Evolutionary conservation across 106 monocot genomes (phyloP).

Genomic region (Dioscorea alata): DNA sequence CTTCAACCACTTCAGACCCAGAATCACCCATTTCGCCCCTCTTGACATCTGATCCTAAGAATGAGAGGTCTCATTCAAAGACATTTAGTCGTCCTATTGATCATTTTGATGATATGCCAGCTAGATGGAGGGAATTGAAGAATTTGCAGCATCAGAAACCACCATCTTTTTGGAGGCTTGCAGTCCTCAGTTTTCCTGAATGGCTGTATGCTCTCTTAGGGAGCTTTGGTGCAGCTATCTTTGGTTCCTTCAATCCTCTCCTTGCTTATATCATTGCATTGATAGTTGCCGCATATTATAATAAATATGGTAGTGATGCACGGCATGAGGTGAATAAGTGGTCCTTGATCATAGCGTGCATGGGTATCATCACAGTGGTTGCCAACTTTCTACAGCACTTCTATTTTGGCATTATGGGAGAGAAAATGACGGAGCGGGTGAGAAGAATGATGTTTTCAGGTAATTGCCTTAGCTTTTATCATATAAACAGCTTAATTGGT

Average conservation of each 20-base stretch:
- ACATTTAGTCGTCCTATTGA: conserved; percentile 72
- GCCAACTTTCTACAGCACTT: conserved; percentile 99
- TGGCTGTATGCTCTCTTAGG: conserved; percentile 99
- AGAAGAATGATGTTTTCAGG: conserved; percentile 99
- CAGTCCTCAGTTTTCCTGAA: conserved; percentile 83
- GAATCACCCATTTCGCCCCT: conserved; percentile 97
- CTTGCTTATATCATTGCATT: conserved; percentile 85
- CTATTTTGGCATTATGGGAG: conserved; percentile 99
- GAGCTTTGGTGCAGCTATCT: conserved; percentile 88
- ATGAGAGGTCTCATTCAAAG: conserved; percentile 93
- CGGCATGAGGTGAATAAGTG: conserved; percentile 85
- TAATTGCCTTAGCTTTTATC: conserved; percentile 10
- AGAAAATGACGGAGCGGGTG: conserved; percentile 98
- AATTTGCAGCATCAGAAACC: conserved; percentile 35
- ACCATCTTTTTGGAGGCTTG: conserved; percentile 95
- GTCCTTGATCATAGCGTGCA: conserved; percentile 88
- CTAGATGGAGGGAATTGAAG: conserved; percentile 27
- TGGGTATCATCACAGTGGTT: conserved; percentile 91
- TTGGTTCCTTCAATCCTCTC: conserved; percentile 97
- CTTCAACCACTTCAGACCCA: conserved; percentile 75
- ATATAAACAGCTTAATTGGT: no score
- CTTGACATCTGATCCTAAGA: conserved; percentile 92
- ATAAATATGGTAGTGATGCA: conserved; percentile 37
- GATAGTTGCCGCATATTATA: conserved; percentile 86
- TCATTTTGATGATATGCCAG: conserved; percentile 46